Percentiles rank a stretch among this genome's conserved stretches.
phyloP scores from a whole-genome alignment of 257 asterid species.

The Solanum pennellii region DNA sequence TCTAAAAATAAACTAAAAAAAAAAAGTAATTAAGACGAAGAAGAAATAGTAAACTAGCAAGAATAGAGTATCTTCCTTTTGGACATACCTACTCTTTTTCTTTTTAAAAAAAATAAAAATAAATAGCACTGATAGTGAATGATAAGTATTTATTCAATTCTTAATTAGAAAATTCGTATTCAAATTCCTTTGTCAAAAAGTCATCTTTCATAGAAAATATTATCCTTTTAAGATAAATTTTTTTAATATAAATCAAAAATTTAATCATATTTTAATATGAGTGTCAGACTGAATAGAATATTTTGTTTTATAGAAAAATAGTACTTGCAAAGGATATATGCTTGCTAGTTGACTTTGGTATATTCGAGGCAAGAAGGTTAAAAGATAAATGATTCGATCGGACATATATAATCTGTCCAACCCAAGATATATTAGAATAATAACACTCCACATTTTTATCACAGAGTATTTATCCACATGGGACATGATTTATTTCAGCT shows the following conservation, averaged over 20 bases:
- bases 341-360: neutral
- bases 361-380: neutral
- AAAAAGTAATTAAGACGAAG: neutral
- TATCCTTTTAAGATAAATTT: fast-evolving
- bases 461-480: neutral
- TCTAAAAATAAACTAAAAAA: neutral
- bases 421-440: neutral
- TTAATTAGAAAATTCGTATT: too few relatives aligned
- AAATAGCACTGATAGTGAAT: too few relatives aligned
- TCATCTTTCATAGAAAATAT: too few relatives aligned
- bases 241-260: fast-evolving
- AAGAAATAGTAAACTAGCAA: neutral
- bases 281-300: fast-evolving
- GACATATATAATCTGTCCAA: neutral
- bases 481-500: neutral
- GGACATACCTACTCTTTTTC: neutral
- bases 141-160: too few relatives aligned
- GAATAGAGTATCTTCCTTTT: neutral
- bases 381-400: neutral
- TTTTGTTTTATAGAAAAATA: too few relatives aligned
- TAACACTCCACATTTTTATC: neutral
- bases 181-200: fast-evolving
- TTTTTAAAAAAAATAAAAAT: neutral
- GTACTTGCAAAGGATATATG: neutral
- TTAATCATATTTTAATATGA: too few relatives aligned